phyloP scores from a whole-genome alignment of 139 green algal genomes.

The Eudorina sp. region DNA sequence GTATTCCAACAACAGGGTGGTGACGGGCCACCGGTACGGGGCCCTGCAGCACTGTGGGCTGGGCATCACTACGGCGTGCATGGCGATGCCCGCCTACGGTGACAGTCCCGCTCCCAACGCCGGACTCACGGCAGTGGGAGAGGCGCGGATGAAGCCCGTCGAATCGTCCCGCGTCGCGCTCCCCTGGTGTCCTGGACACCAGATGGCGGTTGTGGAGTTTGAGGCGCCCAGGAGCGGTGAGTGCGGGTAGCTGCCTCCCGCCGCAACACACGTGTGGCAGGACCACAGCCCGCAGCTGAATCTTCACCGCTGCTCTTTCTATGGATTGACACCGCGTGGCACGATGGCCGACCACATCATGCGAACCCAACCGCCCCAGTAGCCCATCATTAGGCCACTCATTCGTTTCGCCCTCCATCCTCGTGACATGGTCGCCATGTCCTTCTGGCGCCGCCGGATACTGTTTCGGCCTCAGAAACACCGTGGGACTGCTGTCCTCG shows the following conservation, averaged over 20 bases:
- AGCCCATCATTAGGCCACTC: no score
- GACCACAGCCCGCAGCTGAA: not conserved
- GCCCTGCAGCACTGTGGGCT: not conserved
- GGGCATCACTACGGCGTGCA: conserved; percentile 56
- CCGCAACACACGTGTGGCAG: no score
- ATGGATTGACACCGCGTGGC: not conserved
- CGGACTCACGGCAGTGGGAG: conserved; percentile 53
- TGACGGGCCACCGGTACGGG: not conserved
- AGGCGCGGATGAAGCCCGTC: conserved; percentile 62
- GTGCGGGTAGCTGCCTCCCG: not conserved
- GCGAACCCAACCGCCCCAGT: no score
- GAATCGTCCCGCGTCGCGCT: conserved; percentile 13
- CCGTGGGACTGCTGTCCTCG: conserved; percentile 43
- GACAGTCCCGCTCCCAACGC: conserved; percentile 16
- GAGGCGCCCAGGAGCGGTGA: not conserved
- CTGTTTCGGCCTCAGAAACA: not conserved
- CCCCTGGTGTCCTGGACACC: conserved; percentile 43
- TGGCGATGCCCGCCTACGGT: conserved; percentile 53
- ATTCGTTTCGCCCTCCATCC: not conserved
- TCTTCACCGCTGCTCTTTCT: not conserved
- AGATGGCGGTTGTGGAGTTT: conserved; percentile 30
- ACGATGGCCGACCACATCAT: no score
- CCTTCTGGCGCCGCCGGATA: not conserved
- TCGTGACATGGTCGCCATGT: not conserved
- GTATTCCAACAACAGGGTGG: conserved; percentile 6